phyloP scores from a whole-genome alignment of 1,284 basidiomycete species.

The Pseudozyma flocculosa region DNA sequence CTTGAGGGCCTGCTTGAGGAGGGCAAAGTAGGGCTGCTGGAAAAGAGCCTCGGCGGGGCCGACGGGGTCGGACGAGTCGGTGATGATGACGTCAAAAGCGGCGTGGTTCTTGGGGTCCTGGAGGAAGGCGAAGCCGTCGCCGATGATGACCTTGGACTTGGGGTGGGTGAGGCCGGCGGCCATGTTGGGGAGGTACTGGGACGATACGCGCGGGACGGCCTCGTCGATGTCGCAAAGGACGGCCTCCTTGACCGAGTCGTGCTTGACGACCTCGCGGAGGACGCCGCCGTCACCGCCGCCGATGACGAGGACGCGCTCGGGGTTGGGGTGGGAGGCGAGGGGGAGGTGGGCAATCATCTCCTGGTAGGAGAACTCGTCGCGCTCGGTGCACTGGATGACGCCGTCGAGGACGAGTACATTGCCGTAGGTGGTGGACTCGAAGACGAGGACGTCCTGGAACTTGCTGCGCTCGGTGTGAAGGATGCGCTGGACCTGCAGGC shows the following conservation, averaged over 20 bases:
- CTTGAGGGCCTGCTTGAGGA: slow-evolving; percentile 83
- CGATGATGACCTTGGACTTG: slow-evolving; percentile 83
- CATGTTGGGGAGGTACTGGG: slow-evolving; percentile 91
- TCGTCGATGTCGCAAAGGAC: slow-evolving; percentile 98
- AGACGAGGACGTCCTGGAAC: slow-evolving; percentile 72
- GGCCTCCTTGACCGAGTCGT: slow-evolving; percentile 84
- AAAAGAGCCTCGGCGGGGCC: slow-evolving; percentile 93
- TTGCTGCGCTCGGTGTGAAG: slow-evolving; percentile 89
- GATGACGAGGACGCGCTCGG: slow-evolving; percentile 91
- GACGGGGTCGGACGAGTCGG: slow-evolving; percentile 94
- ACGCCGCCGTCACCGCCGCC: slow-evolving; percentile 78
- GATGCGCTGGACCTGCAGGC: slow-evolving; percentile 77
- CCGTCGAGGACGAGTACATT: slow-evolving; percentile 96
- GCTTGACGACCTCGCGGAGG: slow-evolving; percentile 94
- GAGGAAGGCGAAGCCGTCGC: slow-evolving; percentile 97
- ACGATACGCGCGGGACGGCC: slow-evolving; percentile 94
- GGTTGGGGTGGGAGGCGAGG: slow-evolving; percentile 91
- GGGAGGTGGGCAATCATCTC: slow-evolving; percentile 99
- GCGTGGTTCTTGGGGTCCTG: slow-evolving; percentile 75
- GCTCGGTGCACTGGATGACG: slow-evolving; percentile 93
- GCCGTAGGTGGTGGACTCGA: slow-evolving; percentile 59
- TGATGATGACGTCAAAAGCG: slow-evolving; percentile 93
- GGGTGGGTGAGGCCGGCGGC: slow-evolving; percentile 78
- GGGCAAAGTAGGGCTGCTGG: slow-evolving; percentile 94
- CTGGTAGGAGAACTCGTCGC: slow-evolving; percentile 99